Evolutionary conservation across 2,329 filamentous ascomycete species (phyloP).

Genomic region (Aspergillus sp.): DNA sequence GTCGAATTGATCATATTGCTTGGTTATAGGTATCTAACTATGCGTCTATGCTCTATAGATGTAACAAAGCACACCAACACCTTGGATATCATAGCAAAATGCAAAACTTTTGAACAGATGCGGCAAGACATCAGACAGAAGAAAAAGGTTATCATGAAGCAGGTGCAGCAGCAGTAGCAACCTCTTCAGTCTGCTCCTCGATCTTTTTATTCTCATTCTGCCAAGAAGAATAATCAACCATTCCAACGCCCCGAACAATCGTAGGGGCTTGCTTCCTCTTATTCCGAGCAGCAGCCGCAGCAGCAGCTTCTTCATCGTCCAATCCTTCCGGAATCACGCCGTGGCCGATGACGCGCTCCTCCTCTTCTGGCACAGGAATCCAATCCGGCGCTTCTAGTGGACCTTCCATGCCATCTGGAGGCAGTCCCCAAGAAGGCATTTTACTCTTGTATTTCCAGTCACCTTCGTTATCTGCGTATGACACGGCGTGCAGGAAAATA

Average conservation of each 20-base stretch:
- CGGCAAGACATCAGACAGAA: too few species aligned
- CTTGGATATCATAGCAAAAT: too few species aligned
- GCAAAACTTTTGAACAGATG: too few species aligned
- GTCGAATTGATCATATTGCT: too few species aligned
- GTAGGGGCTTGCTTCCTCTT: conserved; percentile 18
- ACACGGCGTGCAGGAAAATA: conserved; percentile 87
- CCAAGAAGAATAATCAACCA: conserved; percentile 18
- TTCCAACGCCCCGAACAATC: conserved; percentile 30
- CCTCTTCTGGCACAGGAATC: conserved; percentile 31
- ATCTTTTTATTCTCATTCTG: conserved; percentile 6
- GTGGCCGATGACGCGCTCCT: conserved; percentile 36
- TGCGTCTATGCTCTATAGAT: too few species aligned
- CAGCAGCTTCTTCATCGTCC: conserved; percentile 15
- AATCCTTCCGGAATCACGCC: conserved; percentile 24
- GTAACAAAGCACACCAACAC: too few species aligned
- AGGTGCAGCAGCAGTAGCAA: neutral
- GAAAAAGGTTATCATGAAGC: too few species aligned
- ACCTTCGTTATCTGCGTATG: conserved; percentile 79
- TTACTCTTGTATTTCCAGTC: conserved; percentile 83
- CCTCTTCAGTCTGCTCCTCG: neutral
- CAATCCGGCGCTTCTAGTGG: conserved; percentile 60
- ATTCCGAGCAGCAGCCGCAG: conserved; percentile 4
- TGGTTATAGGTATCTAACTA: too few species aligned
- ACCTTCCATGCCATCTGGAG: conserved; percentile 67
- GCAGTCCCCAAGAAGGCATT: conserved; percentile 81